Conservation (phyloP, 2,329 filamentous ascomycete species). For the Penicillium thymicola region DNA sequence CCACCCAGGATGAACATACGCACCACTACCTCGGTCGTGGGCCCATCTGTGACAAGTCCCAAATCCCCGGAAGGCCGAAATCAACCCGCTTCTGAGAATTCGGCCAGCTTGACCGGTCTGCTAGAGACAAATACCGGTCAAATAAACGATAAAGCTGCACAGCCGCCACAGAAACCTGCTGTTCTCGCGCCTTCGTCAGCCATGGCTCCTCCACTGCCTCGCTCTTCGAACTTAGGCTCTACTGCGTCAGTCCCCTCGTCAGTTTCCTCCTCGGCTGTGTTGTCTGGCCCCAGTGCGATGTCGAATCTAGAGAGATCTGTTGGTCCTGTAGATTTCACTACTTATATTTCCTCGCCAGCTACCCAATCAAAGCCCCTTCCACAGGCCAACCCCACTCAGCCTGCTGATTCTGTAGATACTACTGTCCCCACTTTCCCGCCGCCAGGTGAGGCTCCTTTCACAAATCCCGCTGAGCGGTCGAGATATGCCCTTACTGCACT, state of each 20-base stretch:
- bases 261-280: not conserved
- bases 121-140: not conserved
- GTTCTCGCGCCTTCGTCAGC: not conserved
- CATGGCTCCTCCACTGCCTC: not conserved
- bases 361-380: not conserved
- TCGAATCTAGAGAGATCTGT: no score
- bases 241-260: not conserved
- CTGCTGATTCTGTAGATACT: not conserved
- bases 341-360: not conserved
- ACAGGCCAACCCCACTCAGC: not conserved
- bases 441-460: not conserved
- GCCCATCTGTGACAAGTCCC: not conserved
- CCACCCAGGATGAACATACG: constrained; percentile 8
- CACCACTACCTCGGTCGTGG: not conserved
- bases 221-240: not conserved
- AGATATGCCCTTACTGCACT: not conserved
- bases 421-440: not conserved
- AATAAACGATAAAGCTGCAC: not conserved
- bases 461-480: not conserved
- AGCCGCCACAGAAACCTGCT: not conserved
- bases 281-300: not conserved
- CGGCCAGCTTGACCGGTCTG: not conserved
- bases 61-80: not conserved
- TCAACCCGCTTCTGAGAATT: not conserved
- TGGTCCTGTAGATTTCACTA: not conserved